Base-by-base conservation (phyloP, 352 stramenopile species). In the Globisporangium lucens region DNA sequence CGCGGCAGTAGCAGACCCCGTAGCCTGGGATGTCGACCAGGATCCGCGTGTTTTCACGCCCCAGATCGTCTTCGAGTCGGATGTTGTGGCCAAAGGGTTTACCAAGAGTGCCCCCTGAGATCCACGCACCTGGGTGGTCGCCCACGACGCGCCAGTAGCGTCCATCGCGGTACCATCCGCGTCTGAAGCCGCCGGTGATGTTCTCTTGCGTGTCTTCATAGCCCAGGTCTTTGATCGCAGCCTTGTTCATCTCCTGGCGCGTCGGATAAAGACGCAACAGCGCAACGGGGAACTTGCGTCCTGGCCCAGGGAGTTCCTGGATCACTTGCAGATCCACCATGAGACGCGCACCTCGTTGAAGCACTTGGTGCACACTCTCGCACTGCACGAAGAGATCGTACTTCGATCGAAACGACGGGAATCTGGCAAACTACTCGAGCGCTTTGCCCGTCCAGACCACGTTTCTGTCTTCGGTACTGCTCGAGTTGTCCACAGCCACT, bases 331-430 rank as follows among this genome's bases (percentile, higher is more conserved):
- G n/a, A 36, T 63, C 57, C 13, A 63, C 38, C 57, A 63, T 22
- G 5, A 63, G 57, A 10, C 38, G 13, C 17, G 43, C 57, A 13
- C 57, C 22, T 9, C 36, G 29, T 4, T 33, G 22, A 41, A 63
- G 57, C 35, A 53, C 57, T 20, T 53, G 57, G 15, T 33, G 57
- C 36, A 38, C 24, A 13, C 57, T 55, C 2, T 63, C 57, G 36
- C 57, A 63, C 22, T 53, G 57, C 57, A 53, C 38, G 22, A 55
- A 63, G 57, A 63, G 36, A 22, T 55, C 57, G 5, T 29, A 63
- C 12, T 63, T 63, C 22, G 57, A 22, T 30, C 57, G 57, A 35
- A 63, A 55, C 36, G 36, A 46, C 13, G 57, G 57, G 27, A 52
- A 63, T 41, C 33, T 27, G 22, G 57, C 1, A 15, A 63, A 38